Percentiles rank a stretch among this genome's conserved stretches.
Conservation (phyloP, 768 basidiomycete genomes). For the Rhodotorula sphaerocarpa region DNA sequence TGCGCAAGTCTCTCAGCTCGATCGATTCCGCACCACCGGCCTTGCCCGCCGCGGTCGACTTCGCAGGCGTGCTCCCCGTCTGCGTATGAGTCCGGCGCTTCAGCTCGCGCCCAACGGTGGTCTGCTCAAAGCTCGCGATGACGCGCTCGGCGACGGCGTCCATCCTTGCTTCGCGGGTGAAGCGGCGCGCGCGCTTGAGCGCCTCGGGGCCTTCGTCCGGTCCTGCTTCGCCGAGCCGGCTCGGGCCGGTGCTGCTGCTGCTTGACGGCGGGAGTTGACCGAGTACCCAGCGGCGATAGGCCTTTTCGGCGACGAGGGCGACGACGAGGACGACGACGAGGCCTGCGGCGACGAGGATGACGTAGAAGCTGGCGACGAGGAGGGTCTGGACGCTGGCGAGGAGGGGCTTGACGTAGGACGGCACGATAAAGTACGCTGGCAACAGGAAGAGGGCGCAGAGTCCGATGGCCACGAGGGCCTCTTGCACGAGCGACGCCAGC, state of each 20-base stretch:
- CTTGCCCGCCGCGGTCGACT: neutral
- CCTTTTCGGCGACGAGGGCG: constrained; percentile 20
- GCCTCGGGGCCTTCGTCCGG: neutral
- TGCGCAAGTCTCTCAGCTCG: constrained; percentile 8
- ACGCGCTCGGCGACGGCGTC: constrained; percentile 20
- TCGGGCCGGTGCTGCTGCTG: no score
- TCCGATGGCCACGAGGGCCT: neutral
- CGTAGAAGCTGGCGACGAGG: constrained; percentile 3
- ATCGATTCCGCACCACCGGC: neutral
- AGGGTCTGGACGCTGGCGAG: neutral
- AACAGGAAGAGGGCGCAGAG: constrained; percentile 8
- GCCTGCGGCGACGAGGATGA: neutral
- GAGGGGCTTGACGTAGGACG: constrained; percentile 2
- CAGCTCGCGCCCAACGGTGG: constrained; percentile 7
- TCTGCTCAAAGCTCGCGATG: constrained; percentile 22
- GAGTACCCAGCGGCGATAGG: constrained; percentile 4
- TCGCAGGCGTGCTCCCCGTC: neutral
- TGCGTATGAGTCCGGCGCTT: neutral
- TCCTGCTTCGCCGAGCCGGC: neutral
- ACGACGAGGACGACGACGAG: constrained; percentile 4
- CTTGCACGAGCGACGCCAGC: neutral
- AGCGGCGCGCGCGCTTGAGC: constrained; percentile 1
- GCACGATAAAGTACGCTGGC: constrained; percentile 16
- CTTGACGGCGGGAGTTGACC: neutral
- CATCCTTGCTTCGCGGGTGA: constrained; percentile 4